Conservation (phyloP, 176 grass and related monocot genomes). For the Juncus effusus region DNA sequence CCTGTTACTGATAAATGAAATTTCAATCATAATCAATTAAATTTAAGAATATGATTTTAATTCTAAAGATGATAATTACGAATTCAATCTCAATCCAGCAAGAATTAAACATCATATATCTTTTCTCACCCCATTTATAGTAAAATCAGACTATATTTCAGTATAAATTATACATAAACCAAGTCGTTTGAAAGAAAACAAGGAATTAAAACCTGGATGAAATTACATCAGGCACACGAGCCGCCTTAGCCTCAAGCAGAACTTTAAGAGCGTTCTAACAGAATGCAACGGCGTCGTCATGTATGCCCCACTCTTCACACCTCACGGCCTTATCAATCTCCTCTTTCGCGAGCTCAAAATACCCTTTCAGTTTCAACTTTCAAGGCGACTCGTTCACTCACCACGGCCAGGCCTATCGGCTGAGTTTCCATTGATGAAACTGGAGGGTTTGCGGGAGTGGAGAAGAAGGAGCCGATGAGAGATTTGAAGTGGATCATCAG, state of each 20-base stretch:
- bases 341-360: slow-evolving; percentile 96
- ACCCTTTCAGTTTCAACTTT: slow-evolving; percentile 61
- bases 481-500: slow-evolving; percentile 58
- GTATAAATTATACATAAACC: too few species aligned
- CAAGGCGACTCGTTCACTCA: slow-evolving; percentile 72
- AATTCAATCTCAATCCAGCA: too few species aligned
- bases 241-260: slow-evolving; percentile 87
- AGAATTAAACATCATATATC: too few species aligned
- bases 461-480: slow-evolving; percentile 42
- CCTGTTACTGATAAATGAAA: slow-evolving; percentile 53
- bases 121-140: too few species aligned
- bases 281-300: slow-evolving; percentile 61
- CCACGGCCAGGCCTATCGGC: slow-evolving; percentile 42
- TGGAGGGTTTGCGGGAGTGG: not conserved
- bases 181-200: too few species aligned
- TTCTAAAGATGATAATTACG: too few species aligned
- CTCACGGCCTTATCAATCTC: slow-evolving; percentile 95
- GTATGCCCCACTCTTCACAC: slow-evolving; percentile 78
- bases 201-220: slow-evolving; percentile 18
- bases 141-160: too few species aligned
- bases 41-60: too few species aligned
- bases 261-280: slow-evolving; percentile 73
- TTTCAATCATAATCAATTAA: too few species aligned
- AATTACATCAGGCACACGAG: slow-evolving; percentile 69
- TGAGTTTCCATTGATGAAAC: slow-evolving; percentile 25